A percentile compares a stretch with the other conserved stretches of the same genome.
phyloP scores from a whole-genome alignment of 2,329 filamentous ascomycete genomes.

The Fonsecaea erecta region DNA sequence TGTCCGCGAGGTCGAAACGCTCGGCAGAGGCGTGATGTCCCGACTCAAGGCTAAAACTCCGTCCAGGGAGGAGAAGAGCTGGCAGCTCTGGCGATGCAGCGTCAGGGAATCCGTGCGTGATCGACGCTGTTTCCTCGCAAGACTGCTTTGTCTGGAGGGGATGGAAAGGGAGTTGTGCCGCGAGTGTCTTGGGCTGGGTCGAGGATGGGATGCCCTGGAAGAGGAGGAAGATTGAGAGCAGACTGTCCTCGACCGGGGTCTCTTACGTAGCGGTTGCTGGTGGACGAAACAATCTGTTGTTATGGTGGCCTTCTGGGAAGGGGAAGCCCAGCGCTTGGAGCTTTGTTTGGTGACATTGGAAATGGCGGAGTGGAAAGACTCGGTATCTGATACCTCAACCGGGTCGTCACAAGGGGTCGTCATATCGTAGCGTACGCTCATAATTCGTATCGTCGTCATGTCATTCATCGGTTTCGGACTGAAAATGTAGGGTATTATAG shows the following conservation, averaged over 20 bases:
- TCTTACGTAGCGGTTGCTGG: not conserved
- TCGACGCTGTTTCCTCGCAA: conserved; percentile 6
- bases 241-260: not conserved
- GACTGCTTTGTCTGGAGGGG: conserved; percentile 25
- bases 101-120: conserved; percentile 20
- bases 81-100: conserved; percentile 27
- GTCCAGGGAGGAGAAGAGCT: conserved; percentile 29
- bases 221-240: conserved; percentile 1
- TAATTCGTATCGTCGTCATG: conserved; percentile 24
- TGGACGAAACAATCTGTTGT: conserved; percentile 2
- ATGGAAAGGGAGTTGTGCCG: conserved; percentile 12
- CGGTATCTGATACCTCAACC: conserved; percentile 25
- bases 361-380: conserved; percentile 34
- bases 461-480: not conserved
- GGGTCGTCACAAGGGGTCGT: not conserved
- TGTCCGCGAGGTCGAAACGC: conserved; percentile 18
- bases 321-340: not conserved
- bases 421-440: conserved; percentile 12
- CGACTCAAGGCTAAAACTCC: conserved; percentile 25
- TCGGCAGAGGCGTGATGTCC: conserved; percentile 27
- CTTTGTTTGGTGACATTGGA: conserved; percentile 16
- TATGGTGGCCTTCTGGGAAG: not conserved
- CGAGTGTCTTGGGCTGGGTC: conserved; percentile 5
- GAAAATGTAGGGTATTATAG: not conserved
- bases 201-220: not conserved